Evolutionary conservation across 768 basidiomycete species (phyloP), one percentile per base, ranked within the genome.

Genomic region (Russula dissimulans): DNA sequence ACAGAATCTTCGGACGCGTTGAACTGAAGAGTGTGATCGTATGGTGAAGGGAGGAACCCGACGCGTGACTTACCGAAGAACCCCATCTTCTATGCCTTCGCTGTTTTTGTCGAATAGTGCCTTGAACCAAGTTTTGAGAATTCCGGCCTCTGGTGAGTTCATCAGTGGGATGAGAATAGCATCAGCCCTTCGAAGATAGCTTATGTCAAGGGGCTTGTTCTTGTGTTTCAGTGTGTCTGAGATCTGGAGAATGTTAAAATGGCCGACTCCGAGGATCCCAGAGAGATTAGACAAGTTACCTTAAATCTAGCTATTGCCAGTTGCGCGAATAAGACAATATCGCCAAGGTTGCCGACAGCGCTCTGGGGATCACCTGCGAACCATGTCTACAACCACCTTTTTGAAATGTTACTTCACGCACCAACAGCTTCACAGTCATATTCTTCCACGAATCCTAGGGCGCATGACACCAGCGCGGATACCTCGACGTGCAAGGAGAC

Each of bases 361-460:
- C 85, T 87, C 71, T 91, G 90, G 17, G 90, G 90, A 71, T 91
- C 89, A 49, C 89, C 89, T 91, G 62, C 57, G 14, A 47, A 11
- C 42, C 17, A 31, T 45, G 41, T 39, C 29, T 42, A 42, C n/a
- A 36, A 6, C 38, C 1, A 18, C 17, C 29, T n/a, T 26, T 26
- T 26, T n/a, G 14, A 50, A 4, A n/a, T 12, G 22, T n/a, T 36
- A 45, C 31, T 44, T 34, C 10, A 75, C 85, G 29, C 69, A 87
- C 89, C 89, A 36, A 91, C 85, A 22, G 83, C 85, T 67, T 90
- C 89, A 62, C 86, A 90, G 66, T 90, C 88, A 65, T 87, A 90
- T 44, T 83, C 79, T 57, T 87, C 81, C 45, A 90, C 72, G 59
- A 89, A 79, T 15, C 73, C 72, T 46, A 91, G 71, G 0, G 83